Conservation (phyloP, 1,139 yeast genomes). For the Suhomyces yuchorum region DNA sequence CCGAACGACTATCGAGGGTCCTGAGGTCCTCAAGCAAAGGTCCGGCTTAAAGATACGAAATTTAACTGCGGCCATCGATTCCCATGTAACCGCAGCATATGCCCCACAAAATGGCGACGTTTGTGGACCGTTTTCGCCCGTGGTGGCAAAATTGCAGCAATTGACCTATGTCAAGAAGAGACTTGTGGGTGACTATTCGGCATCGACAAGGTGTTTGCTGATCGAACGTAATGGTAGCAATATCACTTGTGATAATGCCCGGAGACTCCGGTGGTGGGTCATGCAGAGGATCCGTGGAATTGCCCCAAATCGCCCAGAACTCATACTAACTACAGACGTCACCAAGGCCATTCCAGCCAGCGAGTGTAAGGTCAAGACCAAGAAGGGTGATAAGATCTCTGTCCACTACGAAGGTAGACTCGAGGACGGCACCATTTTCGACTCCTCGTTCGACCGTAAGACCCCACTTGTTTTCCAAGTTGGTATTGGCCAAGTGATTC, state of each 20-base stretch:
- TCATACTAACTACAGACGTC: conserved; percentile 34
- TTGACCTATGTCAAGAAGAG: not conserved
- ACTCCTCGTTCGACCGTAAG: conserved; percentile 67
- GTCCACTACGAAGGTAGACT: conserved; percentile 79
- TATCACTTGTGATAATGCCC: no score
- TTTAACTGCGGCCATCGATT: no score
- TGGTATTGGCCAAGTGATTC: conserved; percentile 77
- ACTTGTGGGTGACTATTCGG: no score
- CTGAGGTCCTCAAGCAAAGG: no score
- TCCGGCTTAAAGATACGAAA: no score
- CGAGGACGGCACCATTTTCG: conserved; percentile 70
- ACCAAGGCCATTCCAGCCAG: conserved; percentile 47
- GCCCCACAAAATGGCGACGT: no score
- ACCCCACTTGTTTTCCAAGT: conserved; percentile 67
- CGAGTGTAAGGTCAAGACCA: conserved; percentile 58
- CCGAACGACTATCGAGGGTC: no score
- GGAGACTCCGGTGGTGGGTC: no score
- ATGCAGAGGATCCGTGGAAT: no score
- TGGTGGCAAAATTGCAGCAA: conserved; percentile 1
- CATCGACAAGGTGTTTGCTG: no score
- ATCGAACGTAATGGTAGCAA: no score
- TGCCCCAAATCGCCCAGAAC: not conserved
- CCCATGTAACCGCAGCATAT: no score
- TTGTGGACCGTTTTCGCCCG: not conserved
- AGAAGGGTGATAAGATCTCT: conserved; percentile 62